phyloP scores from a whole-genome alignment of 2,329 filamentous ascomycete genomes.

The Alternaria sp. region DNA sequence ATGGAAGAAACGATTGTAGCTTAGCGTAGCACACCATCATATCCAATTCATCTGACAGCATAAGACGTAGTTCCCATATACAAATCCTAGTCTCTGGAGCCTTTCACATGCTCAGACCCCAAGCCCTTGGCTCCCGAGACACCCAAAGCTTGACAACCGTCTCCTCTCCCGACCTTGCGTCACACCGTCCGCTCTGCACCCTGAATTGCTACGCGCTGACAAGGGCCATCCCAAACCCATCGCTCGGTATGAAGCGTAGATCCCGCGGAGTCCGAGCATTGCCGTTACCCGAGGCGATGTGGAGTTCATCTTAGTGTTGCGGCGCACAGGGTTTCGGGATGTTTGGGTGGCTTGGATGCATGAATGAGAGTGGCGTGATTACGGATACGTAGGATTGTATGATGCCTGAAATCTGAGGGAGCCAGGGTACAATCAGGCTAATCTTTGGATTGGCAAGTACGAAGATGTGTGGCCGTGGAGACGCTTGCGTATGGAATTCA shows the following conservation, averaged over 20 bases:
- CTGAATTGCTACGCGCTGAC: not conserved
- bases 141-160: constrained; percentile 28
- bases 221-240: not conserved
- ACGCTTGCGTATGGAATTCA: not conserved
- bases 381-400: not conserved
- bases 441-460: not conserved
- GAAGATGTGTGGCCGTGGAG: not conserved
- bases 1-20: constrained; percentile 34
- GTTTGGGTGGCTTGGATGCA: constrained; percentile 20
- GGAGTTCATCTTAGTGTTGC: not conserved
- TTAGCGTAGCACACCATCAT: not conserved
- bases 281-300: constrained; percentile 3
- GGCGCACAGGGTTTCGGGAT: constrained; percentile 12
- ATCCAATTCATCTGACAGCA: not conserved
- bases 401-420: constrained; percentile 2
- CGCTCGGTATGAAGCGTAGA: not conserved
- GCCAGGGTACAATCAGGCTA: not conserved
- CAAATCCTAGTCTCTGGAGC: not conserved
- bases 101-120: constrained; percentile 4
- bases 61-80: not conserved
- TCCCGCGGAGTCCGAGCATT: not conserved
- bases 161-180: not conserved
- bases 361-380: constrained; percentile 18
- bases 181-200: not conserved
- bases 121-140: constrained; percentile 32